Percentiles rank a stretch among this genome's conserved stretches.
Conservation (phyloP, 306 rosid species). For the Casuarina cunninghamiana region DNA sequence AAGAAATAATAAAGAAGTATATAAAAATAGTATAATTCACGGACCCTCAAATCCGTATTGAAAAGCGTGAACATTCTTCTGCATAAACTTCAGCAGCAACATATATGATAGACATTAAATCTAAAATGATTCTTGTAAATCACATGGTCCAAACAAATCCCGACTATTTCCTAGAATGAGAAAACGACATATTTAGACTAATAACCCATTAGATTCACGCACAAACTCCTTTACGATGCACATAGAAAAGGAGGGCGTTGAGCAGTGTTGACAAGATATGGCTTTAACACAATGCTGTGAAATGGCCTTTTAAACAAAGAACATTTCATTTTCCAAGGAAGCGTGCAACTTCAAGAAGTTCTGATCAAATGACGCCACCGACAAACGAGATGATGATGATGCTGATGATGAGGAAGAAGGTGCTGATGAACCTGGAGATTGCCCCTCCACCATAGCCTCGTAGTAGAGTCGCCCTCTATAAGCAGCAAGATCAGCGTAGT, state of each 20-base stretch:
- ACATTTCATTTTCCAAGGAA: constrained; percentile 59
- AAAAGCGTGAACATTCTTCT: too few relatives aligned
- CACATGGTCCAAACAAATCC: background rate
- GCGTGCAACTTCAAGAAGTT: constrained; percentile 51
- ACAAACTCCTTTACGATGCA: constrained; percentile 38
- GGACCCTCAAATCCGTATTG: too few relatives aligned
- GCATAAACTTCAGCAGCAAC: too few relatives aligned
- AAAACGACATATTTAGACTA: background rate
- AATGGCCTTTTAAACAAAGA: constrained; percentile 40
- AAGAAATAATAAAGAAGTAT: too few relatives aligned
- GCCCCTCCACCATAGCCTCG: constrained; percentile 43
- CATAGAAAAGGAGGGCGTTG: constrained; percentile 17
- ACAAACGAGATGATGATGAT: constrained; percentile 23
- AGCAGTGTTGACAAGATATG: too few relatives aligned
- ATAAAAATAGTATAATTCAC: too few relatives aligned
- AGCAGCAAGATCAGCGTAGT: constrained; percentile 87
- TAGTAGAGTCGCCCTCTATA: constrained; percentile 72
- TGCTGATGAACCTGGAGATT: constrained; percentile 31
- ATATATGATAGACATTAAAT: too few relatives aligned
- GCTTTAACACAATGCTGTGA: too few relatives aligned
- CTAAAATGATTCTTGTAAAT: background rate
- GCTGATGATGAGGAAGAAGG: constrained; percentile 25
- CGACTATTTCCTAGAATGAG: background rate
- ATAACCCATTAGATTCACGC: constrained; percentile 55
- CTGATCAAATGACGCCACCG: constrained; percentile 35